A percentile compares a stretch with the other conserved stretches of the same genome.
phyloP scores from a whole-genome alignment of 805 yeast species.

The Saturnispora ahearnii region DNA sequence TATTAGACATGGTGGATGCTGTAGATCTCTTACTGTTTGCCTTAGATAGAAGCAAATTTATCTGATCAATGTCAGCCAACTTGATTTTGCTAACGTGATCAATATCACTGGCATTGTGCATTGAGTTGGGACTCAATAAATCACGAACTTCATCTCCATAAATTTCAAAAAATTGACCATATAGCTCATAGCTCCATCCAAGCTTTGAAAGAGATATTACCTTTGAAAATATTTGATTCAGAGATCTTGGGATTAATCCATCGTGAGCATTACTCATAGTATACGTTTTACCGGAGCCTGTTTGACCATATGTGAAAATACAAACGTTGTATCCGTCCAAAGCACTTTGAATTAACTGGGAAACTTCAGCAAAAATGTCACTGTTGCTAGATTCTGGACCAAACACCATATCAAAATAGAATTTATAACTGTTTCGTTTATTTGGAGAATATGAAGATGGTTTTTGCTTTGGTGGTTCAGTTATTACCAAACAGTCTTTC shows the following conservation, averaged over 20 bases:
- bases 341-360: constrained; percentile 78
- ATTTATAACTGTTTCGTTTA: constrained; percentile 28
- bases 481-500: constrained; percentile 25
- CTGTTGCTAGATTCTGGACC: constrained; percentile 41
- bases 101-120: constrained; percentile 59
- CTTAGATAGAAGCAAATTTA: constrained; percentile 37
- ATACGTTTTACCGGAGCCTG: constrained; percentile 89
- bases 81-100: constrained; percentile 47
- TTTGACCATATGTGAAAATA: constrained; percentile 94
- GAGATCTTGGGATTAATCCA: constrained; percentile 78
- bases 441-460: constrained; percentile 2
- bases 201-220: constrained; percentile 37
- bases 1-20: constrained; percentile 75
- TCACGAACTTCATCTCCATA: constrained; percentile 80
- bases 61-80: constrained; percentile 37
- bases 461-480: constrained; percentile 14
- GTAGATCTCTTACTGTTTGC: constrained; percentile 63
- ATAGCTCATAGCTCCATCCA: constrained; percentile 56
- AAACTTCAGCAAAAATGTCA: constrained; percentile 72
- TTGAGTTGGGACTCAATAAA: constrained; percentile 37
- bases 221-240: constrained; percentile 58
- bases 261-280: constrained; percentile 70
- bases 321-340: constrained; percentile 88
- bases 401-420: constrained; percentile 76
- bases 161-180: constrained; percentile 79